Base-by-base conservation (phyloP, 192 early-diverging fungal species). In the Phycomyces blakesleeanus region DNA sequence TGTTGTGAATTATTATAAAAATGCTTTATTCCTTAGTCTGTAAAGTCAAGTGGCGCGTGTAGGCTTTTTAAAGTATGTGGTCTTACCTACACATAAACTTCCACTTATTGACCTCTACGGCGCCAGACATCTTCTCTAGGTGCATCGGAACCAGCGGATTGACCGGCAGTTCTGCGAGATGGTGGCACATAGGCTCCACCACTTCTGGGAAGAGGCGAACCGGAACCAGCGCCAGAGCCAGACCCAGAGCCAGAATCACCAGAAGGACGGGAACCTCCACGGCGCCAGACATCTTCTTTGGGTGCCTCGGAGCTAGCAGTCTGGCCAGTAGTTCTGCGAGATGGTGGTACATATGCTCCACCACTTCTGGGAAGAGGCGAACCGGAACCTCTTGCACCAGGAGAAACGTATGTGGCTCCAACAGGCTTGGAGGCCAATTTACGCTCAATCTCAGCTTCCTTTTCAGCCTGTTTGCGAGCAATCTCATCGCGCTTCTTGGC, bases 361-460 rank as follows among this genome's bases (percentile, higher is more conserved):
- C 24, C 10, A 3, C 24, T 37, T 21, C 12, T 42, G 11, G 34
- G 8, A 38, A 29, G 24, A 41, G 57, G 15, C 2, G 54, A 55
- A 8, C 15, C 54, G 21, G 24, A 20, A 40, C 5, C 15, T 61
- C 59, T 49, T 15, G 42, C 25, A 25, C 51, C 20, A 25, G 40
- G 40, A 10, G 27, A 39, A 25, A 38, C 24, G 25, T 51, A 26
- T 51, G 62, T 9, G 27, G 52, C 20, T 34, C 29, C 55, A 11
- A 51, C 39, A 20, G 55, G 24, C n/a, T 63, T 61, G 11, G 0
- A 29, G 1, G 60, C 39, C 6, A 71, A 42, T 41, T 72, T 77
- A 12, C 68, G 70, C 57, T 84, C 83, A 26, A 82, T 78, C 55
- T 72, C 62, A 12, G 69, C 75, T 56, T 84, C 83, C 26, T 57